Percentiles rank a stretch among this genome's conserved stretches.
Conservation (phyloP, 2,329 filamentous ascomycete genomes). For the Scedosporium minutisporum region DNA sequence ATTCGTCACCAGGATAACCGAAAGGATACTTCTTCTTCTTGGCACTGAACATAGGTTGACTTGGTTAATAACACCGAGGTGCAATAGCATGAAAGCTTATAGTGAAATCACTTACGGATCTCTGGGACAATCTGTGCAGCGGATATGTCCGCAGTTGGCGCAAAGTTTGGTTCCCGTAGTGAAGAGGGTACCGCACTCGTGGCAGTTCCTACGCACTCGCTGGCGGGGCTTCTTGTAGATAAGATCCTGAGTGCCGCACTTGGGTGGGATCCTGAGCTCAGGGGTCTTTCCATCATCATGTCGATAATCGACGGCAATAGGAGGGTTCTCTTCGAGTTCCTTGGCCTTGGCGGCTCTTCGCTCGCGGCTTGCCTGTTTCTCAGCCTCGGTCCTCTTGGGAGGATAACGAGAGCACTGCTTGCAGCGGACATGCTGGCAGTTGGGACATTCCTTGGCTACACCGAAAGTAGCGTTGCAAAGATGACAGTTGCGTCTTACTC, state of each 20-base stretch:
- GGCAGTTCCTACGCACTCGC: slow-evolving; percentile 66
- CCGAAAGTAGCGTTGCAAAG: slow-evolving; percentile 68
- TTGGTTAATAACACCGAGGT: slow-evolving; percentile 5
- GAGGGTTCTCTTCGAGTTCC: slow-evolving; percentile 47
- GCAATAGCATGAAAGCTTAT: not conserved
- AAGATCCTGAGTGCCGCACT: slow-evolving; percentile 59
- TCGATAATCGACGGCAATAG: slow-evolving; percentile 24
- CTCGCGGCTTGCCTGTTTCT: slow-evolving; percentile 42
- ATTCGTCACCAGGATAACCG: slow-evolving; percentile 59
- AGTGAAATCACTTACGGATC: slow-evolving; percentile 53
- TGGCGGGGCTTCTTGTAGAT: slow-evolving; percentile 64
- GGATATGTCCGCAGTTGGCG: slow-evolving; percentile 56
- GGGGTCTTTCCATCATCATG: slow-evolving; percentile 40
- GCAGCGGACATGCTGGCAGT: slow-evolving; percentile 74
- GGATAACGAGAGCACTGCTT: slow-evolving; percentile 71
- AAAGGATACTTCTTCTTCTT: slow-evolving; percentile 61
- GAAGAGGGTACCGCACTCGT: slow-evolving; percentile 61
- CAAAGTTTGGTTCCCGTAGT: slow-evolving; percentile 51
- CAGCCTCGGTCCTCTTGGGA: slow-evolving; percentile 49
- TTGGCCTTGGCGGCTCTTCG: slow-evolving; percentile 39
- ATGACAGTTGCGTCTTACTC: slow-evolving; percentile 72
- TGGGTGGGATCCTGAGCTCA: slow-evolving; percentile 53
- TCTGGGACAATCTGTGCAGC: slow-evolving; percentile 72
- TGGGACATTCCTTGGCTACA: slow-evolving; percentile 59
- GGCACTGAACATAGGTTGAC: slow-evolving; percentile 30